Percentiles rank a stretch among this genome's conserved stretches.
phyloP scores from a whole-genome alignment of 371 early-diverging fungal genomes.

The Circinella minor region DNA sequence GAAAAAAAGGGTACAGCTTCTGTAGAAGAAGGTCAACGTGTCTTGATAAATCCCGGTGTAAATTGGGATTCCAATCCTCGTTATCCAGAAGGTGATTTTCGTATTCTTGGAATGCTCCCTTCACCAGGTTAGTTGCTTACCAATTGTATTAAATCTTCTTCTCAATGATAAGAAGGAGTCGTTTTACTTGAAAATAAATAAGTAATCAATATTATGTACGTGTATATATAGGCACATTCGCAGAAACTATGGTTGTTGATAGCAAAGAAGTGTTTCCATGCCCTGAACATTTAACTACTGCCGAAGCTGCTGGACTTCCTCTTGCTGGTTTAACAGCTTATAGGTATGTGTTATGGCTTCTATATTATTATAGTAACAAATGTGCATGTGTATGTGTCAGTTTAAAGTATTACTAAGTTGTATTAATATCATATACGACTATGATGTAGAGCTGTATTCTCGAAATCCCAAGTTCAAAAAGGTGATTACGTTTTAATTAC shows the following conservation, averaged over 20 bases:
- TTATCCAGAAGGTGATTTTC: constrained; percentile 63
- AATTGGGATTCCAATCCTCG: constrained; percentile 65
- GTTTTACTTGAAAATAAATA: not conserved
- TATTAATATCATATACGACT: too few species aligned
- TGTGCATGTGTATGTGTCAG: not conserved
- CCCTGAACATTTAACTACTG: constrained; percentile 62
- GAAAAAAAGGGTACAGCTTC: constrained; percentile 20
- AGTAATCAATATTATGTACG: not conserved
- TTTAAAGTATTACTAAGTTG: not conserved
- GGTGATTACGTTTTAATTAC: constrained; percentile 71
- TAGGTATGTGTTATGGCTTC: constrained; percentile 48
- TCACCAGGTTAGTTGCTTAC: constrained; percentile 32
- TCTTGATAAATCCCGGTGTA: constrained; percentile 59
- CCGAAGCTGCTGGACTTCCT: constrained; percentile 75
- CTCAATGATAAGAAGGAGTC: too few species aligned
- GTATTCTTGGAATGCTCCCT: constrained; percentile 64
- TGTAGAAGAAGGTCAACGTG: constrained; percentile 42
- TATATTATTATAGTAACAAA: not conserved
- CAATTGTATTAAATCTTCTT: not conserved
- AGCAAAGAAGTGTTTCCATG: constrained; percentile 52
- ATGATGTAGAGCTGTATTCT: constrained; percentile 51
- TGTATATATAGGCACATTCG: constrained; percentile 53
- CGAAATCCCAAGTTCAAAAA: constrained; percentile 59
- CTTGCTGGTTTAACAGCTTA: constrained; percentile 75
- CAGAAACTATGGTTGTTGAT: constrained; percentile 59